Evolutionary conservation across 2,329 filamentous ascomycete genomes (phyloP).

Genomic region (Cladosporium sp.): DNA sequence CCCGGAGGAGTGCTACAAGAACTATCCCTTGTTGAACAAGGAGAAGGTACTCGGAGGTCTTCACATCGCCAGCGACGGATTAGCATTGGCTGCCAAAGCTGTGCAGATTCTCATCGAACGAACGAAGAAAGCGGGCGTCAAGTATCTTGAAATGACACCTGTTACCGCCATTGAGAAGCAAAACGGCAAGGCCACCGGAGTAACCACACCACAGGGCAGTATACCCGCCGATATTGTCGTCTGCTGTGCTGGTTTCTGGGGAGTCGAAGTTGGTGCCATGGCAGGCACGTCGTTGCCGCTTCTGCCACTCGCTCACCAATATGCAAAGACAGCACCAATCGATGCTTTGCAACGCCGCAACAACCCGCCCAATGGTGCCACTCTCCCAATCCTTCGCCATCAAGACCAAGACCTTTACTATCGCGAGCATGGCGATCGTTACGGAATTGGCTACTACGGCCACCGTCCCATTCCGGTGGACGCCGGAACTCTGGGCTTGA

Average conservation of each 20-base stretch:
- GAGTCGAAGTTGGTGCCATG: slow-evolving; percentile 61
- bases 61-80: slow-evolving; percentile 56
- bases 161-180: slow-evolving; percentile 54
- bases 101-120: slow-evolving; percentile 57
- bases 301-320: slow-evolving; percentile 59
- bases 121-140: slow-evolving; percentile 54
- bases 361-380: slow-evolving; percentile 45
- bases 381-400: slow-evolving; percentile 55
- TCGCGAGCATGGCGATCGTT: slow-evolving; percentile 58
- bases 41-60: slow-evolving; percentile 54
- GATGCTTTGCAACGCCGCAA: slow-evolving; percentile 41
- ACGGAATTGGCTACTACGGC: slow-evolving; percentile 61
- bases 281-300: slow-evolving; percentile 54
- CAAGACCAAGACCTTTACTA: slow-evolving; percentile 63
- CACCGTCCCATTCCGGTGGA: slow-evolving; percentile 58
- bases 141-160: slow-evolving; percentile 51
- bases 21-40: slow-evolving; percentile 53
- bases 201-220: slow-evolving; percentile 45
- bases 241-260: slow-evolving; percentile 63
- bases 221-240: slow-evolving; percentile 57
- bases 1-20: slow-evolving; percentile 47
- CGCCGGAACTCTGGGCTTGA: slow-evolving; percentile 51
- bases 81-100: slow-evolving; percentile 57
- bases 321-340: slow-evolving; percentile 56
- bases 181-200: slow-evolving; percentile 51